Percentiles rank a stretch among this genome's conserved stretches.
Evolutionary conservation across 768 basidiomycete genomes (phyloP).

Genomic region (Kwoniella dendrophila): DNA sequence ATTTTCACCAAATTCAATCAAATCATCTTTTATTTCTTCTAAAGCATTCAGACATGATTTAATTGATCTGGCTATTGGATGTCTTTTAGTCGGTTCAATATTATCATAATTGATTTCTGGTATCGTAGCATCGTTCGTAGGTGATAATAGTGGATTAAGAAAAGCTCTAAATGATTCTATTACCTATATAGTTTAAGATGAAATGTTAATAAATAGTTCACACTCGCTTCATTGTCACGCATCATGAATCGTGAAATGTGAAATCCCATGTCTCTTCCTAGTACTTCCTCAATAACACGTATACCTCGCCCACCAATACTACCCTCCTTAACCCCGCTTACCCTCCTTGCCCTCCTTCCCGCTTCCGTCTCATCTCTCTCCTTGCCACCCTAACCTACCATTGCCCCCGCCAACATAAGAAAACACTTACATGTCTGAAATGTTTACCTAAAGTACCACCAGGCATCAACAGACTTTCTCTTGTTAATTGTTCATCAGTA

Average conservation of each 20-base stretch:
- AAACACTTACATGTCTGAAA: slow-evolving; percentile 44
- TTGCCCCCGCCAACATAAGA: too few species aligned
- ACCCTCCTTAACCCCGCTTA: too few species aligned
- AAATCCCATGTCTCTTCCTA: too few species aligned
- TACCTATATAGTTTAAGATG: slow-evolving; percentile 27
- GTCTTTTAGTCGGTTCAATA: slow-evolving; percentile 30
- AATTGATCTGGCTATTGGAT: slow-evolving; percentile 29
- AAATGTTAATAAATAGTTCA: not conserved
- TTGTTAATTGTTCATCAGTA: slow-evolving; percentile 33
- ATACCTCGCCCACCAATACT: too few species aligned
- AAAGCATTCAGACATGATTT: slow-evolving; percentile 31
- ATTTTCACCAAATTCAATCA: slow-evolving; percentile 29
- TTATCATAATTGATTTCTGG: slow-evolving; percentile 46
- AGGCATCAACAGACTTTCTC: slow-evolving; percentile 42
- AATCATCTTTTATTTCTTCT: slow-evolving; percentile 22
- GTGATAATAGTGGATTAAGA: slow-evolving; percentile 25
- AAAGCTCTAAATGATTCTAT: slow-evolving; percentile 47
- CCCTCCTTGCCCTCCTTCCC: too few species aligned
- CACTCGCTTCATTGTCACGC: too few species aligned
- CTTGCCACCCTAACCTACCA: too few species aligned
- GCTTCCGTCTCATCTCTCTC: too few species aligned
- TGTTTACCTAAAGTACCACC: slow-evolving; percentile 50
- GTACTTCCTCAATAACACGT: too few species aligned
- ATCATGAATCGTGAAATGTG: too few species aligned
- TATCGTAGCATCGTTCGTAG: not conserved